Conservation (phyloP, 805 yeast genomes). For the Candida boidinii region DNA sequence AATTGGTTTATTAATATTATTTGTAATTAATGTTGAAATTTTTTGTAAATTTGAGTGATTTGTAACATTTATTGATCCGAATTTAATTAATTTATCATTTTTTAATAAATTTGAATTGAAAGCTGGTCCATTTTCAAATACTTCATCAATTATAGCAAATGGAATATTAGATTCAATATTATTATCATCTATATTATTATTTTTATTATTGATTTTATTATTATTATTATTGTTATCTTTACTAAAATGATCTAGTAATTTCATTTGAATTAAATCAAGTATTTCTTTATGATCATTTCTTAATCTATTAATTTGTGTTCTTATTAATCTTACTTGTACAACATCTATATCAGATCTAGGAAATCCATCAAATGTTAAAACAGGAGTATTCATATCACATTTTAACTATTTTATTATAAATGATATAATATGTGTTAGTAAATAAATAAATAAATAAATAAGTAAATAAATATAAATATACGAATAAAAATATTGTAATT, state of each 20-base stretch:
- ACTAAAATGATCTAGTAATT: conserved; percentile 31
- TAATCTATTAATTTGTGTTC: conserved; percentile 58
- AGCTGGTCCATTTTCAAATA: conserved; percentile 51
- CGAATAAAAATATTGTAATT: too few relatives aligned
- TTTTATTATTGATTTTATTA: neutral
- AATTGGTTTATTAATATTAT: conserved; percentile 16
- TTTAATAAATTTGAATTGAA: conserved; percentile 36
- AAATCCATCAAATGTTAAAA: conserved; percentile 69
- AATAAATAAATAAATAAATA: too few relatives aligned
- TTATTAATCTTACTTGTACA: conserved; percentile 49
- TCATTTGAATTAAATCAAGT: conserved; percentile 35
- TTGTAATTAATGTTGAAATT: conserved; percentile 35
- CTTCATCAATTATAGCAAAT: conserved; percentile 46
- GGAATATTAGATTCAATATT: conserved; percentile 26
- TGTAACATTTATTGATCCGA: conserved; percentile 41
- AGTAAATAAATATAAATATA: too few relatives aligned
- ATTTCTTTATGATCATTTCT: conserved; percentile 60
- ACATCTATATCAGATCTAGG: conserved; percentile 84
- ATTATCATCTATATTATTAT: neutral
- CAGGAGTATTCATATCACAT: conserved; percentile 50
- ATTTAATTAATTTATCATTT: conserved; percentile 45
- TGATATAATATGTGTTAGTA: too few relatives aligned
- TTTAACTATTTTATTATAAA: neutral
- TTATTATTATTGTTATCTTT: neutral
- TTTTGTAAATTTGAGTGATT: conserved; percentile 43